Evolutionary conservation across 2,329 filamentous ascomycete genomes (phyloP), one percentile per base, ranked within the genome.

Genomic region (Aspergillus thermomutatus): DNA sequence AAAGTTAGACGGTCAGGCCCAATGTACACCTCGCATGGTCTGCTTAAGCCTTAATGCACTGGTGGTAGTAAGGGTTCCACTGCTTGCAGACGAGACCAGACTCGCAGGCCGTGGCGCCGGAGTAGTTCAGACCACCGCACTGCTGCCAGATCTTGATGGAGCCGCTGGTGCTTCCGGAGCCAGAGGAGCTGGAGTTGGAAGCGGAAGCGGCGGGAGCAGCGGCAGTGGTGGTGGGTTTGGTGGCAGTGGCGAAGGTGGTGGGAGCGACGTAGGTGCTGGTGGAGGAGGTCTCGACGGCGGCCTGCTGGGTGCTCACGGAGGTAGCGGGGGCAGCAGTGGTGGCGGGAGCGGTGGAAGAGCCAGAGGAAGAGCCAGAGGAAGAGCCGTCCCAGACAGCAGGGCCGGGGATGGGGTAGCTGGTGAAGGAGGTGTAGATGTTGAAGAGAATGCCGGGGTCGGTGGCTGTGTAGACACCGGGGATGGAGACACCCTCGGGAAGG

Each of bases 1-100:
- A 45, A 11, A 23, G 27, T 6, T 47, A n/a, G 46, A 26, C 11
- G 26, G 26, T 8, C 3, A 28, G 7, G 46, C 28, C 4, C n/a
- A 41, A 23, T 31, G 46, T 27, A 27, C 19, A 11, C 11, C 40
- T 21, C 31, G 28, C 28, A 45, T 25, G 46, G 17, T 8, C 23
- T 43, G 48, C 31, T 25, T 60, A 61, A 11, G 53, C 53, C 40
- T 48, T 21, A 23, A 64, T 8, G 19, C 63, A 65, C 60, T 65
- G 63, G 58, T 56, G 54, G 58, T 65, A 65, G 60, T 58, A 65
- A 34, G 58, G 56, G 61, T 65, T 65, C 58, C 56, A 64, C 53
- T 62, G 19, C 55, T 62, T 58, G 61, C 63, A 65, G 26, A 51
- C 49, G 9, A 62, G 53, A n/a, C 61, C 61, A 11, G 28, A 28